phyloP scores from a whole-genome alignment of 805 yeast genomes.

The Nakazawaea peltata region DNA sequence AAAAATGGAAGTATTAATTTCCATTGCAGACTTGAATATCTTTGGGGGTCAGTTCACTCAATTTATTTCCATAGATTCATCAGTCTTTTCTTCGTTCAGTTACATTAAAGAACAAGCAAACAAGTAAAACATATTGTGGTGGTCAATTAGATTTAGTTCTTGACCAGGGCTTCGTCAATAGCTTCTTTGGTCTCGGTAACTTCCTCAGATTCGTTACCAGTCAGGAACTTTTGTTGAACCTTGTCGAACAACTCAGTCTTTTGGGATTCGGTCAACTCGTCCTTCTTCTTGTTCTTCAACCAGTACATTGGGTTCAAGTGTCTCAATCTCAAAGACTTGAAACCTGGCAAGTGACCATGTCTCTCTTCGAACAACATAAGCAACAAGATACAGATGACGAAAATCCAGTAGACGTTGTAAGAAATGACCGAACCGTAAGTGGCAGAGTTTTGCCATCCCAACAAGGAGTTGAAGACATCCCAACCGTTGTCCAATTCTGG shows the following conservation, averaged over 20 bases:
- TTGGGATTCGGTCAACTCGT: conserved; percentile 45
- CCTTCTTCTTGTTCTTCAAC: conserved; percentile 59
- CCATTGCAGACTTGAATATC: too few species aligned
- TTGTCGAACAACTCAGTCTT: conserved; percentile 41
- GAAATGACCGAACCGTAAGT: conserved; percentile 86
- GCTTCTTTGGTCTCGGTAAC: neutral
- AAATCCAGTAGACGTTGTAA: conserved; percentile 85
- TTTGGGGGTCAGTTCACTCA: too few species aligned
- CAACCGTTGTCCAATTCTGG: conserved; percentile 90
- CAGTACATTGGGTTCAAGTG: conserved; percentile 67
- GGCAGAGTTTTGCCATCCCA: conserved; percentile 98
- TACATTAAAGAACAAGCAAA: too few species aligned
- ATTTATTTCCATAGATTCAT: too few species aligned
- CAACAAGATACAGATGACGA: conserved; percentile 42
- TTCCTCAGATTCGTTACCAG: conserved; percentile 9
- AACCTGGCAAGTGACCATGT: conserved; percentile 71
- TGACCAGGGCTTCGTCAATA: neutral
- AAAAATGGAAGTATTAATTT: too few species aligned
- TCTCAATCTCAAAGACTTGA: conserved; percentile 37
- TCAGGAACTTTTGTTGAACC: conserved; percentile 24
- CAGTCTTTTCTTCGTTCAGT: too few species aligned
- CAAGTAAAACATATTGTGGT: too few species aligned
- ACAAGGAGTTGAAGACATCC: conserved; percentile 90
- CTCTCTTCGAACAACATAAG: conserved; percentile 80
- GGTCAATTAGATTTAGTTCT: too few species aligned